Base-by-base conservation (phyloP, 2,329 filamentous ascomycete genomes). In the Nothomitra cinnamomea region DNA sequence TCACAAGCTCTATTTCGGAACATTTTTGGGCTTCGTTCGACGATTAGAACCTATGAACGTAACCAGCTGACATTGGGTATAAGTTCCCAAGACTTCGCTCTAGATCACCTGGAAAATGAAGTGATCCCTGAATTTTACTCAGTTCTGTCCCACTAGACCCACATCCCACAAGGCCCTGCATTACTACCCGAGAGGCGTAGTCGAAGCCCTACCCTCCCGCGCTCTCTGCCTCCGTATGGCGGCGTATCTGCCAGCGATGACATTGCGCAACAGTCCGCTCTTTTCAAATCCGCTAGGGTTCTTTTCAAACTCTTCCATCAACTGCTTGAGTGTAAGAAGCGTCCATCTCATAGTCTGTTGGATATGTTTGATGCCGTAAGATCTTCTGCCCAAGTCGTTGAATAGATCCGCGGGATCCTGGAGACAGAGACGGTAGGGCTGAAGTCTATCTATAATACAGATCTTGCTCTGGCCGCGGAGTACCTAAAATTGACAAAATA, bases 391-490 rank as follows among this genome's bases (percentile, higher is more conserved):
- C 1, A 81, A 67, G 59, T 82, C 75, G 60, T 79, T 79, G 59
- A 69, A 68, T 19, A 70, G 68, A 59, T 80, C 71, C 6, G 75
- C 74, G 0, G 79, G 79, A 58, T 82, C 78, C 62, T 79, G 77
- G 13, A 82, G 65, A 55, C 68, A 75, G 51, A 81, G 66, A 51
- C 12, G 58, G 15, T 49, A 49, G 24, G 45, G 66, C 57, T 62
- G 68, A 59, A 40, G 59, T 60, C 55, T 59, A 56, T 55, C 66
- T 21, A 60, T 58, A 35, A 60, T 64, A 12, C 65, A 62, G 22
- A 72, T 67, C 15, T 64, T 62, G 47, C 65, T 65, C 54, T 71
- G 69, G 6, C 65, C 57, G 22, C 58, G 55, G 15, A 60, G 57
- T 21, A 40, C 21, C 50, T 52, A 52, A 21, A 36, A 8, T n/a